Conservation (phyloP, 495 filamentous ascomycete genomes). For the Penicillium herquei region DNA sequence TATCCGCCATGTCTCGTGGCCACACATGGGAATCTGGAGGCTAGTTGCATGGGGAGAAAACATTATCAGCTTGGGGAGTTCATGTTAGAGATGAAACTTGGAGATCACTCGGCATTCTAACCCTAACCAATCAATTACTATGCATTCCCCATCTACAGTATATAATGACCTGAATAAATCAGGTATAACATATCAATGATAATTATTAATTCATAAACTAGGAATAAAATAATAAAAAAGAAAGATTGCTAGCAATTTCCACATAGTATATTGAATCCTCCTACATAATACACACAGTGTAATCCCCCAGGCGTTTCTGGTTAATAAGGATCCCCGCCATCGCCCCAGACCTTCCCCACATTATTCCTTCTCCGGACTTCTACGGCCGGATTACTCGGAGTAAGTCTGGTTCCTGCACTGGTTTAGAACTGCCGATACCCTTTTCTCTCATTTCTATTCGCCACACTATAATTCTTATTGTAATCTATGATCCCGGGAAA, state of each 20-base stretch:
- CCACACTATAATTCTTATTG: not conserved
- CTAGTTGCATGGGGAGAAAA: conserved; percentile 3
- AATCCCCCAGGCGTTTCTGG: not conserved
- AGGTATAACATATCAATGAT: no score
- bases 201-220: no score
- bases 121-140: not conserved
- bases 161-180: no score
- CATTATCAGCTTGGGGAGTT: not conserved
- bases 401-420: conserved; percentile 8
- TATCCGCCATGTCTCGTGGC: conserved; percentile 13
- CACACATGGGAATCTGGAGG: not conserved
- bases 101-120: not conserved
- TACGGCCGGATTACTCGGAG: conserved; percentile 8
- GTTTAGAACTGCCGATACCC: conserved; percentile 6
- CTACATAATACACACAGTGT: no score
- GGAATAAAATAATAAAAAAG: no score
- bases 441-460: not conserved
- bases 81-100: not conserved
- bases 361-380: conserved; percentile 8
- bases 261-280: no score
- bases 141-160: no score
- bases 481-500: not conserved
- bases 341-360: conserved; percentile 16
- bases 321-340: conserved; percentile 3
- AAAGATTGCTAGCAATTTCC: no score